Conservation (phyloP, 2,329 filamentous ascomycete species). For the Berkeleyomyces basicola region DNA sequence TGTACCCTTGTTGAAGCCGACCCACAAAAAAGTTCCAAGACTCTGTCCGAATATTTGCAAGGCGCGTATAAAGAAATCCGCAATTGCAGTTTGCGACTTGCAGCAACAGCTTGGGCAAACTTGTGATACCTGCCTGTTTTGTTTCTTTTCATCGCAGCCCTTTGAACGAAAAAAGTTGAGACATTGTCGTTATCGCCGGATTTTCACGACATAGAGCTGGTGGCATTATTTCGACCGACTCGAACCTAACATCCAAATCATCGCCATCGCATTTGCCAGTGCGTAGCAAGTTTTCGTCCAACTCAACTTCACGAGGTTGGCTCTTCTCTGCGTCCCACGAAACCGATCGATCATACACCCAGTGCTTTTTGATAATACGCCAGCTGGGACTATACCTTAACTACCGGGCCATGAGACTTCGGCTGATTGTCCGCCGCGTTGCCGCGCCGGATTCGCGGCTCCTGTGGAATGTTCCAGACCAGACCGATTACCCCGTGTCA, state of each 20-base stretch:
- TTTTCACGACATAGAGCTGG: neutral
- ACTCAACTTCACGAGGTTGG: neutral
- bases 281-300: neutral
- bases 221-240: neutral
- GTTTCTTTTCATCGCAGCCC: neutral
- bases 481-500: slow-evolving; percentile 50
- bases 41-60: neutral
- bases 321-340: too few relatives aligned
- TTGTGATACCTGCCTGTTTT: neutral
- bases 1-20: neutral
- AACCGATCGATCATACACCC: neutral
- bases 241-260: neutral
- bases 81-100: neutral
- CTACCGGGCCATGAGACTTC: slow-evolving; percentile 41
- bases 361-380: neutral
- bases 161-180: neutral
- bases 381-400: neutral
- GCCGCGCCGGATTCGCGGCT: slow-evolving; percentile 55
- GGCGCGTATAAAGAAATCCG: neutral
- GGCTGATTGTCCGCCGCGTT: slow-evolving; percentile 56
- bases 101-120: neutral
- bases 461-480: slow-evolving; percentile 48
- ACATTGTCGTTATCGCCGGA: neutral
- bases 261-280: neutral
- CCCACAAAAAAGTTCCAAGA: neutral